phyloP scores from a whole-genome alignment of 2,329 filamentous ascomycete species.

The Chlorencoelia australis region DNA sequence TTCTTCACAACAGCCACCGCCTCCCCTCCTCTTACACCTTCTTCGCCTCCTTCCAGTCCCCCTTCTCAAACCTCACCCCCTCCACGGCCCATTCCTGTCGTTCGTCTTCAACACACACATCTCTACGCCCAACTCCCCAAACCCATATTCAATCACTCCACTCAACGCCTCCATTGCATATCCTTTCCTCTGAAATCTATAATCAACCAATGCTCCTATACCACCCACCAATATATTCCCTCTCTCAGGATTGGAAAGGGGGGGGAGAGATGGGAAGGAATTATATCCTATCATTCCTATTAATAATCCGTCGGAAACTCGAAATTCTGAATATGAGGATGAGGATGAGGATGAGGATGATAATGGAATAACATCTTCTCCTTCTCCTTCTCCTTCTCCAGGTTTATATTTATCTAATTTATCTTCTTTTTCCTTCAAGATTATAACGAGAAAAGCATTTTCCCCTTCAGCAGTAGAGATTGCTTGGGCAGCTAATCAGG shows the following conservation, averaged over 20 bases:
- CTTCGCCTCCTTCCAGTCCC: no score
- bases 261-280: neutral
- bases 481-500: neutral
- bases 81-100: no score
- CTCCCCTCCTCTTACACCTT: no score
- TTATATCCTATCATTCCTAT: slow-evolving; percentile 9
- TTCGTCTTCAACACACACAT: no score
- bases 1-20: no score
- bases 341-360: no score
- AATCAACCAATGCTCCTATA: slow-evolving; percentile 18
- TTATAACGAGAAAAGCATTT: slow-evolving; percentile 7
- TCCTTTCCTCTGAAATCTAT: slow-evolving; percentile 14
- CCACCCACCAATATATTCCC: slow-evolving; percentile 6
- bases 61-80: no score
- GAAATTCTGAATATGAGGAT: no score
- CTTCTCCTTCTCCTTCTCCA: no score
- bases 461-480: neutral
- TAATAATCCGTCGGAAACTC: slow-evolving; percentile 5
- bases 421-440: neutral
- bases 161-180: slow-evolving; percentile 18
- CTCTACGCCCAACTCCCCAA: slow-evolving; percentile 13
- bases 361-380: no score
- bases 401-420: no score
- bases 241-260: neutral
- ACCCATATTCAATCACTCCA: slow-evolving; percentile 16